Evolutionary conservation across 768 basidiomycete species (phyloP), one percentile per base, ranked within the genome.

Genomic region (Trametes cubensis): DNA sequence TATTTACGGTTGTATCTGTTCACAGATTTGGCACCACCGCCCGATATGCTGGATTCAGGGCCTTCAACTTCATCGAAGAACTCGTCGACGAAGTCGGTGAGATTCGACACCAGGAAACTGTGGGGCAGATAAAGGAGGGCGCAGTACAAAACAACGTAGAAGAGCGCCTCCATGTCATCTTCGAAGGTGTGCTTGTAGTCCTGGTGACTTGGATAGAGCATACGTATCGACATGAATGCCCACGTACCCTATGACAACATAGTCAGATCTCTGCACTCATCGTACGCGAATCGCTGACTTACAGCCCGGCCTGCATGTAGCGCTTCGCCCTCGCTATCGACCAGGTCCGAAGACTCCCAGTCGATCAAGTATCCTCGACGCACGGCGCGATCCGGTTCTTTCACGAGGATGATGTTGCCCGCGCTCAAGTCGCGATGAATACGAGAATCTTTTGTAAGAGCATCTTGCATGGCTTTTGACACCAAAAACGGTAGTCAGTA

Each of bases 131-230:
- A 62, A 20, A 50, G 41, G 3, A 62, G 34, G 20, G 42, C 54
- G 54, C 57, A 58, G 45, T 58, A 65, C 2, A 59, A 21, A 13
- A 61, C 57, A 3, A 65, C 60, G 20, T 65, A 58, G 30, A 65
- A 15, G 3, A 65, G 42, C 3, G 64, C 41, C 26, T 65, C 64
- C 57, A 65, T 61, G 46, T 65, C 64, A 44, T 65, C 60, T 17
- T 50, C 30, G 30, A 65, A 40, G 14, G 56, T 62, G 6, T 61
- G 64, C 49, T 18, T 20, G 21, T 47, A 20, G 5, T 7, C n/a
- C 14, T 28, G 39, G 58, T 39, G 1, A 7, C 34, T 10, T 34
- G 34, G 34, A 34, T 34, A 34, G 34, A 34, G 34, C 34, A 34
- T 34, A 4, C 34, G 34, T 34, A 34, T 34, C 34, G 34, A 34